Evolutionary conservation across 202 grass and related monocot genomes (phyloP), one percentile per base, ranked within the genome.

Genomic region (Panicum hallii): DNA sequence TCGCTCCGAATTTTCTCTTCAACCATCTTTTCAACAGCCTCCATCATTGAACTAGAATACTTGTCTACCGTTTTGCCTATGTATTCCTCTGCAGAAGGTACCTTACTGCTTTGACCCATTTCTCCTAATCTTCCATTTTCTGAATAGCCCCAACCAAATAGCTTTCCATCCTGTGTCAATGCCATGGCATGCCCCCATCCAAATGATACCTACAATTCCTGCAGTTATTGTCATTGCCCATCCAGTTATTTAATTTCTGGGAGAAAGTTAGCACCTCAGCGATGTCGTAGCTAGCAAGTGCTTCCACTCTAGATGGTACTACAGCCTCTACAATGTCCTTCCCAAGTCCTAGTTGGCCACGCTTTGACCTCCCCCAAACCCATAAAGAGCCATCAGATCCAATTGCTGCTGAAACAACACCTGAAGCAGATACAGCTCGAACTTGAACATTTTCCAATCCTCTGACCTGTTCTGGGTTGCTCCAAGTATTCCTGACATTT

Each of bases 171-270:
- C 70, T 89, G 86, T 44, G 91, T 93, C 78, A 93, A 79, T 69
- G 91, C 95, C 79, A 95, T 83, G 76, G 93, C 88, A 88, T 98
- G 95, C 6, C 95, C 95, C 95, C 95, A 95, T 83, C 95, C 93
- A 89, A 95, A 94, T 72, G 86, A 95, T 76, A 95, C 95, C 93
- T 98, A 84, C 17, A 40, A 67, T 78, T 44, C n/a, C 38, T 70
- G 88, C 49, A 82, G 48, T 87, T 79, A 89, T 62, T 49, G 23
- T 5, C 12, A 62, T 12, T 80, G 62, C 26, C 42, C 12, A 87
- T 82, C 66, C 20, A 50, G 43, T 34, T 84, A 83, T 58, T 80
- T 75, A 74, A 87, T 70, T 83, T 63, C 44, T 74, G 50, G 34
- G 44, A 63, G 22, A 83, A 83, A 80, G 1, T 76, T 77, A 72